Base-by-base conservation (phyloP, 148 eudicot genomes). In the Linanthus parryae region DNA sequence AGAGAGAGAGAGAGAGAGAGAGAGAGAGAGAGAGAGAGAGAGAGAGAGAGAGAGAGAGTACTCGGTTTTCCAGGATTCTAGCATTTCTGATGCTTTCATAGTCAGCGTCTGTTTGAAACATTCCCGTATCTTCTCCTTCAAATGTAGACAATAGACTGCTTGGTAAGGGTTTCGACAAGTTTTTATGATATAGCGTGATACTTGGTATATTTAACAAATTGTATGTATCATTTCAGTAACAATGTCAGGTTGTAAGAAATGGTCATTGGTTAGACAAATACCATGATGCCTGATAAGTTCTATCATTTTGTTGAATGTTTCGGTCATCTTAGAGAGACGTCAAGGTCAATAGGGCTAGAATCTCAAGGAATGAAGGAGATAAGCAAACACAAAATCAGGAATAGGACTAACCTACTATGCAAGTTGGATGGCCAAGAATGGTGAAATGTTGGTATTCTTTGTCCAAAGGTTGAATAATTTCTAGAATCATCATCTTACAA, bases 41-140 rank as follows among this genome's bases (percentile, higher is more conserved):
- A n/a, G n/a, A n/a, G n/a, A n/a, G n/a, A n/a, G n/a, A 38, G 4
- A 4, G 16, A 4, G 7, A 3, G 16, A 17, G 10, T 20, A 47
- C 52, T 34, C 28, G 34, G 33, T 47, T 47, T 26, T 47, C 52
- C 19, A 25, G 52, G 13, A 47, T 47, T 47, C 52, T 4, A 47
- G 52, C 52, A 47, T 47, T 47, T 26, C 52, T 25, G 17, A 47
- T 47, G 52, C 52, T 47, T 47, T 47, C 52, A 7, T 47, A 47
- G 28, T 47, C 52, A 47, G 25, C 28, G 3, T 8, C 33, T 47
- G 52, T 21, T 25, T n/a, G n/a, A 13, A 19, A 20, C 8, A 8
- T 25, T 25, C 4, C 28, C 15, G 33, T 47, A n/a, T 30, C 33
- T 47, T 47, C 52, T 47, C 52, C 14, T 14, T n/a, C 18, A 22